Base-by-base conservation (phyloP, 2,329 filamentous ascomycete genomes). In the Helicocarpus griseus region DNA sequence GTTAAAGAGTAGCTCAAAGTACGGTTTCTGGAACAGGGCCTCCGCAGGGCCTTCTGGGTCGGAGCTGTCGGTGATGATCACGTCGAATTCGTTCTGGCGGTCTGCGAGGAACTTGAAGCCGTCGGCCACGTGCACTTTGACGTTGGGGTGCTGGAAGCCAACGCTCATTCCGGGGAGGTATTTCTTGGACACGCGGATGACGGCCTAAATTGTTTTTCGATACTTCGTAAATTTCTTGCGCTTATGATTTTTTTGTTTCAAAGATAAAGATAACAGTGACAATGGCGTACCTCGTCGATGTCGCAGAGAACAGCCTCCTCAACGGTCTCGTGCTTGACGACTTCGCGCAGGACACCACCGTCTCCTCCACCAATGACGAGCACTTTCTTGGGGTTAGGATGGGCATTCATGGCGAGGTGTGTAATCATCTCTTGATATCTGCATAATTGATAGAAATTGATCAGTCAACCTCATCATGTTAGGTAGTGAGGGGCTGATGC, bases 361-460 rank as follows among this genome's bases (percentile, higher is more conserved):
- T 98, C 93, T 69, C 93, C 93, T 65, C 93, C 93, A 59, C 93
- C 93, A 66, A 98, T 97, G 71, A 98, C 93, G 53, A 98, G 84
- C 50, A 98, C 93, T 75, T 90, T 94, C 83, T 97, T 93, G 68
- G 93, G 93, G 79, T 95, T 84, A 62, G 93, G 93, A 82, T 98
- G 93, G 50, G 91, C 89, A 82, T 95, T 93, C 86, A 98, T 89
- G 74, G 89, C 93, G 61, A 98, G 81, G 76, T 98, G 89, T 63
- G 91, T 90, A 74, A 98, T 98, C 93, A 98, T 98, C 82, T 98
- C 93, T 80, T 98, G 93, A 83, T 95, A 95, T 64, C 76, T 79
- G 57, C 26, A 38, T 26, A 28, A 47, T 44, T 44, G 21, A 21
- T 19, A 13, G 7, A 19, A 36, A n/a, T 35, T 22, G 36, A 47